A percentile compares a stretch with the other conserved stretches of the same genome.
Conservation (phyloP, 2,329 filamentous ascomycete genomes). For the Alternaria ethzedia region DNA sequence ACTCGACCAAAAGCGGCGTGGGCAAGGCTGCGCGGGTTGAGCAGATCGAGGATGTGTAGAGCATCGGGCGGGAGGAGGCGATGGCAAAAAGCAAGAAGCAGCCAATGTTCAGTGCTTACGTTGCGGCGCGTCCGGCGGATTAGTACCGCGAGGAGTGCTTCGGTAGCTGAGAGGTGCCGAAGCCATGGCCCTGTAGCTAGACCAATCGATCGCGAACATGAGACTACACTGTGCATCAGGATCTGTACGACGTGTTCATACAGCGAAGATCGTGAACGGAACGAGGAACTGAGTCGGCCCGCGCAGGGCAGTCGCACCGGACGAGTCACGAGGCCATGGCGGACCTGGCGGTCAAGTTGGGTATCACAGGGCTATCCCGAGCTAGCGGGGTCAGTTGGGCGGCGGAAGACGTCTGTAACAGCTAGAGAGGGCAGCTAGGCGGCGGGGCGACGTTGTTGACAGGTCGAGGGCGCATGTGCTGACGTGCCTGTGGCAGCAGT, state of each 20-base stretch:
- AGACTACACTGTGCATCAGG: conserved; percentile 3
- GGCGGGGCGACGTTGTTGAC: conserved; percentile 18
- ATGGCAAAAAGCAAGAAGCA: conserved; percentile 12
- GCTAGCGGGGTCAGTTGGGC: conserved; percentile 17
- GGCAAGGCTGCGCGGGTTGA: conserved; percentile 30
- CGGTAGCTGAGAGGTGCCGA: conserved; percentile 3
- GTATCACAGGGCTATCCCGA: conserved; percentile 19
- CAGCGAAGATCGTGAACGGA: conserved; percentile 23
- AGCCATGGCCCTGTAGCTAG: background rate
- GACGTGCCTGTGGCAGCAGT: background rate
- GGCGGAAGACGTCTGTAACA: conserved; percentile 5
- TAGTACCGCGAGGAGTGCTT: background rate
- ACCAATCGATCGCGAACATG: background rate
- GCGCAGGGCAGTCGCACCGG: conserved; percentile 8
- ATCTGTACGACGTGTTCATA: conserved; percentile 24
- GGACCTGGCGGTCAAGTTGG: conserved; percentile 16
- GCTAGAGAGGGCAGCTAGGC: conserved; percentile 3
- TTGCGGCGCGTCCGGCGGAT: conserved; percentile 8
- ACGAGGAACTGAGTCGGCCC: conserved; percentile 14
- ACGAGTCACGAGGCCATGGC: conserved; percentile 18
- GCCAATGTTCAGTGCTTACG: conserved; percentile 9
- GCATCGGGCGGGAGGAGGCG: conserved; percentile 4
- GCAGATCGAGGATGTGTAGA: conserved; percentile 38
- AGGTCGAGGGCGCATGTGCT: conserved; percentile 8
- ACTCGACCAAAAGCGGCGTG: conserved; percentile 27